Percentiles rank a stretch among this genome's conserved stretches.
Conservation (phyloP, 352 stramenopile genomes). For the Pythium rhizo-oryzae region DNA sequence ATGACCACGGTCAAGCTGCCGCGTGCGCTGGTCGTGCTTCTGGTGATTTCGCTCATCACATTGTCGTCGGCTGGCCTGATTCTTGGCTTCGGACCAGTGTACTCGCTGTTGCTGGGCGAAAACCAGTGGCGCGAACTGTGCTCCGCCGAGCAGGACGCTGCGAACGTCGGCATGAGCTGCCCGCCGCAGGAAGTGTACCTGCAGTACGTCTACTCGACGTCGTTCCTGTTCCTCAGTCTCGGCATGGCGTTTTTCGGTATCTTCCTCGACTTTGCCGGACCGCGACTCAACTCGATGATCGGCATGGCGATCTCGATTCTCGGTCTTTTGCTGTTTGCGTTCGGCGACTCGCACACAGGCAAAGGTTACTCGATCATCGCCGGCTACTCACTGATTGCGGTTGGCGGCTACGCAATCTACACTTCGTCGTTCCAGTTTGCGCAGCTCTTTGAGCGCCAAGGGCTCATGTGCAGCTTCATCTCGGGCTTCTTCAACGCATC, state of each 20-base stretch:
- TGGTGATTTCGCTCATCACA: conserved; percentile 9
- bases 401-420: conserved; percentile 50
- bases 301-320: conserved; percentile 47
- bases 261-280: conserved; percentile 47
- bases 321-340: conserved; percentile 45
- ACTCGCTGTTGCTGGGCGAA: conserved; percentile 48
- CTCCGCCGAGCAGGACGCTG: conserved; percentile 4
- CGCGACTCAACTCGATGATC: conserved; percentile 37
- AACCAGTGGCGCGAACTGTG: conserved; percentile 52
- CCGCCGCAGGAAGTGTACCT: conserved; percentile 46
- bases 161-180: conserved; percentile 29
- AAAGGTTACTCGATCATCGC: conserved; percentile 45
- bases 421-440: conserved; percentile 54
- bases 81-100: conserved; percentile 53
- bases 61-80: conserved; percentile 34
- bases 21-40: neutral
- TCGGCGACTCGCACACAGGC: conserved; percentile 37
- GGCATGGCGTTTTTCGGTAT: conserved; percentile 52
- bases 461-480: conserved; percentile 43
- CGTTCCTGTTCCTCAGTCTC: conserved; percentile 50
- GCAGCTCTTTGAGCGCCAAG: conserved; percentile 47
- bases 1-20: conserved; percentile 5
- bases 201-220: conserved; percentile 58
- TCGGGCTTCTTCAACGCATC: conserved; percentile 58
- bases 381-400: conserved; percentile 44